phyloP scores from a whole-genome alignment of 2,329 filamentous ascomycete species.

The Colletotrichum tropicale region DNA sequence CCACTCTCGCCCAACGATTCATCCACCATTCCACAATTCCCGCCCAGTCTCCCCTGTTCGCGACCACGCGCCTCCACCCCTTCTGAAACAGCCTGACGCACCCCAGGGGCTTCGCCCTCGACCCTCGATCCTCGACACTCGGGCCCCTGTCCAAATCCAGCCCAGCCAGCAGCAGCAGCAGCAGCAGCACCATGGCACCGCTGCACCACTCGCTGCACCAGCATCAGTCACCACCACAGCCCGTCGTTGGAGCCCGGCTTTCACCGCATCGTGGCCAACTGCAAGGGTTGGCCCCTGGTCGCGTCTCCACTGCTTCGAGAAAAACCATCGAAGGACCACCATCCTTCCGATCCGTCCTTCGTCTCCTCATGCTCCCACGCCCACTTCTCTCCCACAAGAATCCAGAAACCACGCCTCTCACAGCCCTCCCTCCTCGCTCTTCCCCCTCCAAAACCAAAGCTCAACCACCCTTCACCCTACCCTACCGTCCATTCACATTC shows the following conservation, averaged over 20 bases:
- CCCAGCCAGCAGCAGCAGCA: background rate
- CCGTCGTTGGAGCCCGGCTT: slow-evolving; percentile 2
- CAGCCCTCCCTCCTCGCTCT: background rate
- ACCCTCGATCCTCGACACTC: slow-evolving; percentile 27
- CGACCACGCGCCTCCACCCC: slow-evolving; percentile 7
- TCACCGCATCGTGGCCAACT: slow-evolving; percentile 11
- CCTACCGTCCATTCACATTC: background rate
- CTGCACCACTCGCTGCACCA: background rate
- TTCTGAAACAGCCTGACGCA: slow-evolving; percentile 45
- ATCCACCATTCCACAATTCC: background rate
- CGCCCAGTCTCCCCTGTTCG: slow-evolving; percentile 18
- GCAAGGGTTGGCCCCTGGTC: slow-evolving; percentile 7
- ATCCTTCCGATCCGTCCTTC: background rate
- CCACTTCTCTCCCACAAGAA: background rate
- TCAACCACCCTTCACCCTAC: background rate
- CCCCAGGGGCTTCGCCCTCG: slow-evolving; percentile 26
- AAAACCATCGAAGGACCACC: slow-evolving; percentile 15
- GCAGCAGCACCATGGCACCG: background rate
- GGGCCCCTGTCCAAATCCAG: slow-evolving; percentile 18
- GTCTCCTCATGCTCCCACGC: background rate
- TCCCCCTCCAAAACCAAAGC: background rate
- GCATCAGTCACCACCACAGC: background rate
- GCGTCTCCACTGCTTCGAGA: slow-evolving; percentile 24
- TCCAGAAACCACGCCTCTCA: background rate
- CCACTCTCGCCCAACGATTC: background rate